Base-by-base conservation (phyloP, 1,139 yeast genomes). In the Wickerhamomyces sp. region DNA sequence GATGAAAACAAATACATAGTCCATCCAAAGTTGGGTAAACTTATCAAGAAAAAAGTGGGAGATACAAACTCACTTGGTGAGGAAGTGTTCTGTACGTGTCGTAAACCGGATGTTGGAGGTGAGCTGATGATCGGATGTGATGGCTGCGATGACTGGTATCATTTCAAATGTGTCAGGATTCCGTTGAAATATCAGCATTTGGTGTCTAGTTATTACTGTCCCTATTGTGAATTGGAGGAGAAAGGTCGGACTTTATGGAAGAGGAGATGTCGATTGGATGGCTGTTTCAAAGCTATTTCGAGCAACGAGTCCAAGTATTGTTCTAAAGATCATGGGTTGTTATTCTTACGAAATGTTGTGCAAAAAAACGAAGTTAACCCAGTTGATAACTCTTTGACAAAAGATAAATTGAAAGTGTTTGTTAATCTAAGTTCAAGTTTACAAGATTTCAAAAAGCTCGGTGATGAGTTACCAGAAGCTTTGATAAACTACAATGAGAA, bases 91-190 rank as follows among this genome's bases (percentile, higher is more conserved):
- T 89, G 97, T 55, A 62, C 80, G 0, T 89, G 97, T 56, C 69
- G 93, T 28, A 72, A 71, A 41, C 84, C 89, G 0, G 96, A 89
- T 51, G n/a, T n/a, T n/a, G 68, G 70, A 41, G 94, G 91, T 2
- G 84, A 84, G 56, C 55, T 82, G 42, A 88, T 88, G 96, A 83
- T 89, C 16, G 88, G 85, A 1, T 89, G 97, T 55, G 96, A 88
- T 56, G 89, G 87, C 7, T 89, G 97, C 59, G 96, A 88, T 52
- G 95, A 86, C 45, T 89, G 97, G 97, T 89, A 72, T 54, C 96
- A 89, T 59, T 86, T 89, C 56, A 66, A 64, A 32, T 89, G 96
- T 52, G 75, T 88, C 69, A 70, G 70, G 40, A 55, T 88, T 31
- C 66, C 77, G 32, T 60, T 58, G n/a, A 59, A 64, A 28, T 73